Conservation (phyloP, 345 rosid genomes). For the Hibiscus mutabilis region DNA sequence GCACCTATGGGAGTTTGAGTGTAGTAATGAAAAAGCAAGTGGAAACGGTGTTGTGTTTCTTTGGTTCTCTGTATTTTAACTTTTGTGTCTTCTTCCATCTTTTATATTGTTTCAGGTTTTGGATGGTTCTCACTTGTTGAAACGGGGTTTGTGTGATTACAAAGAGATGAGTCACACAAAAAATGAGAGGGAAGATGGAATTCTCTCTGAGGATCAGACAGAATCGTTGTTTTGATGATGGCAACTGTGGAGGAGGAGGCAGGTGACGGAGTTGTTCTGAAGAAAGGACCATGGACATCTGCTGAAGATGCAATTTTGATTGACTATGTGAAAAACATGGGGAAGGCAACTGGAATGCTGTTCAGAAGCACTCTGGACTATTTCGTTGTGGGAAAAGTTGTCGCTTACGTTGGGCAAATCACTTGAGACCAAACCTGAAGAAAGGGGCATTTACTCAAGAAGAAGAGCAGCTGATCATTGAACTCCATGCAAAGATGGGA, state of each 20-base stretch:
- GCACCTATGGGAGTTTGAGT: slow-evolving; percentile 16
- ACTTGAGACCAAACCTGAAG: slow-evolving; percentile 93
- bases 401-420: slow-evolving; percentile 96
- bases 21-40: slow-evolving; percentile 14
- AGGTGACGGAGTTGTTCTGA: slow-evolving; percentile 45
- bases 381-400: slow-evolving; percentile 98
- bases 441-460: slow-evolving; percentile 94
- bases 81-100: slow-evolving; percentile 4
- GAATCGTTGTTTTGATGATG: slow-evolving; percentile 52
- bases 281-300: slow-evolving; percentile 99
- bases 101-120: slow-evolving; percentile 36
- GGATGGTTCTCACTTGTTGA: slow-evolving; percentile 34
- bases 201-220: slow-evolving; percentile 43
- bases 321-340: slow-evolving; percentile 91
- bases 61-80: slow-evolving; percentile 5
- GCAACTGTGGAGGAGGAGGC: slow-evolving; percentile 33
- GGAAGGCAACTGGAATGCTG: slow-evolving; percentile 97
- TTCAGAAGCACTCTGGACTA: slow-evolving; percentile 82
- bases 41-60: slow-evolving; percentile 2
- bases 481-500: slow-evolving; percentile 91
- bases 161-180: slow-evolving; percentile 61
- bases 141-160: slow-evolving; percentile 27
- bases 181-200: slow-evolving; percentile 55
- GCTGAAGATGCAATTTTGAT: slow-evolving; percentile 83
- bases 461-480: slow-evolving; percentile 85